Percentiles rank a stretch among this genome's conserved stretches.
Evolutionary conservation across 1,284 basidiomycete genomes (phyloP).

Genomic region (Phlebopus sp.): DNA sequence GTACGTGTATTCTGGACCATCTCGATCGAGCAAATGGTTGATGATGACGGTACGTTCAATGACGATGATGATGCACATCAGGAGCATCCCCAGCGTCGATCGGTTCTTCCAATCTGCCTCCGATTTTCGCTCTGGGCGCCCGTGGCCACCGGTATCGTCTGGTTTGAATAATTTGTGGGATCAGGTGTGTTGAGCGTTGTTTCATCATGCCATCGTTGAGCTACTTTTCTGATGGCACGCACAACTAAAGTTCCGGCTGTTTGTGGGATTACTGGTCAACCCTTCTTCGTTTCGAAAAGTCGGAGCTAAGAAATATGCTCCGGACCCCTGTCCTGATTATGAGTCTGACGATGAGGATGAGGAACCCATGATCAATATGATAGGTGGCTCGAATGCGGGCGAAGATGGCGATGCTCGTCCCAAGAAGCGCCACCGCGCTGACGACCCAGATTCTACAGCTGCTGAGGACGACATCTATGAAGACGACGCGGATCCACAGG

Average conservation of each 20-base stretch:
- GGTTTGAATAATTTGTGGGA: slow-evolving; percentile 57
- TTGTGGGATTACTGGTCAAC: slow-evolving; percentile 48
- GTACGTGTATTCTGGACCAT: slow-evolving; percentile 34
- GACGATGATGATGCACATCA: slow-evolving; percentile 19
- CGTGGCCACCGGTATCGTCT: slow-evolving; percentile 46
- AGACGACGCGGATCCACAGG: slow-evolving; percentile 34
- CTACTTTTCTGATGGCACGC: slow-evolving; percentile 2
- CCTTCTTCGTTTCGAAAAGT: slow-evolving; percentile 33
- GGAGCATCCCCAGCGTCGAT: slow-evolving; percentile 43
- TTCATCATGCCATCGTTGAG: no score
- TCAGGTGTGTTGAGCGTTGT: slow-evolving; percentile 40
- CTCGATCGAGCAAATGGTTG: neutral
- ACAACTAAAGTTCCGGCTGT: slow-evolving; percentile 50
- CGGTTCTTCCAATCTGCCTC: slow-evolving; percentile 52
- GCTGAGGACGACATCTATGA: slow-evolving; percentile 28
- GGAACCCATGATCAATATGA: slow-evolving; percentile 8
- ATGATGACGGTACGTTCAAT: slow-evolving; percentile 1
- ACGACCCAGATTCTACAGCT: slow-evolving; percentile 4
- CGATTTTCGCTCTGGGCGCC: slow-evolving; percentile 54
- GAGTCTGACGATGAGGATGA: slow-evolving; percentile 27
- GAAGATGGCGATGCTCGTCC: slow-evolving; percentile 8
- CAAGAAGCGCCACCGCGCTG: slow-evolving; percentile 21
- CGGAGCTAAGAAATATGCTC: slow-evolving; percentile 22
- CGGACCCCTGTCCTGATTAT: slow-evolving; percentile 28
- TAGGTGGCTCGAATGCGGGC: slow-evolving; percentile 2